Conservation (phyloP, 1,284 basidiomycete species). For the Exsudoporus floridanus region DNA sequence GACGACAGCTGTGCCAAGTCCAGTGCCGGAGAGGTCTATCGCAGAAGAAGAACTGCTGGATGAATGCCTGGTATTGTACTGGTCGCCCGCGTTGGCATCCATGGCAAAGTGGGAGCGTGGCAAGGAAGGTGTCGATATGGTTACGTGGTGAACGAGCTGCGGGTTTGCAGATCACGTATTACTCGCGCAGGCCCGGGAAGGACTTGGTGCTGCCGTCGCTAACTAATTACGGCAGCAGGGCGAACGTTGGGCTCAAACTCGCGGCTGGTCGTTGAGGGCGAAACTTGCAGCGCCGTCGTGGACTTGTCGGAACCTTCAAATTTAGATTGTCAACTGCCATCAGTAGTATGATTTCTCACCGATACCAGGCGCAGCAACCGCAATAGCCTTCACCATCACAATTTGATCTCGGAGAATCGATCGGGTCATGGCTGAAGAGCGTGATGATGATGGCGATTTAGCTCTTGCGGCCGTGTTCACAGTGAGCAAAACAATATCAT, state of each 20-base stretch:
- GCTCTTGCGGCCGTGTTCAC: slow-evolving; percentile 38
- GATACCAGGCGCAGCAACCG: background rate
- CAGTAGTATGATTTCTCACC: too few species aligned
- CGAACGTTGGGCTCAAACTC: too few species aligned
- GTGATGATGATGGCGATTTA: slow-evolving; percentile 26
- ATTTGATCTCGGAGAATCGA: background rate
- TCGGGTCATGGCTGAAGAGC: slow-evolving; percentile 7
- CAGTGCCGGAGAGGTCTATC: slow-evolving; percentile 51
- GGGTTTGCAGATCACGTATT: too few species aligned
- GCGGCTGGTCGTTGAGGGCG: background rate
- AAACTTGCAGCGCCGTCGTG: background rate
- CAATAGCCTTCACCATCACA: background rate
- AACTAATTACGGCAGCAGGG: too few species aligned
- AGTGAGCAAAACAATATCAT: slow-evolving; percentile 23
- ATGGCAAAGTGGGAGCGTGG: slow-evolving; percentile 5
- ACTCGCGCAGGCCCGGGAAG: too few species aligned
- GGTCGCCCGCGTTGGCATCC: slow-evolving; percentile 12
- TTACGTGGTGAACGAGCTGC: background rate
- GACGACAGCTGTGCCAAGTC: slow-evolving; percentile 42
- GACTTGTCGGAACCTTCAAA: background rate
- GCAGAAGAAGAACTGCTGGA: slow-evolving; percentile 49
- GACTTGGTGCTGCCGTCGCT: too few species aligned
- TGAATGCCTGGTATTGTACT: slow-evolving; percentile 10
- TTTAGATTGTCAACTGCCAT: background rate
- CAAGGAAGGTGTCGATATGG: background rate